Evolutionary conservation across 805 yeast genomes (phyloP).

Genomic region (Schizosaccharomyces lindneri): DNA sequence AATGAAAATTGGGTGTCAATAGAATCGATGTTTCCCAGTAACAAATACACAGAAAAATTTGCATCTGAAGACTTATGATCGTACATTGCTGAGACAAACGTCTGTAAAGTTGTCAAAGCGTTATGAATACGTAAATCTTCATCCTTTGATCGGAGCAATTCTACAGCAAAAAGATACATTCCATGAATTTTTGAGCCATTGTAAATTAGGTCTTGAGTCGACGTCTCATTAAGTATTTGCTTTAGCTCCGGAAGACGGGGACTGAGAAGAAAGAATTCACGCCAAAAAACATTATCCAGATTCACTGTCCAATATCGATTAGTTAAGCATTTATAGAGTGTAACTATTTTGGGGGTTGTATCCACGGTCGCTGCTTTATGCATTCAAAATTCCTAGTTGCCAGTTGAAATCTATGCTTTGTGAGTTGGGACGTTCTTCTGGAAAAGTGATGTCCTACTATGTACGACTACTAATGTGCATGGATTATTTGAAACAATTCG

Average conservation of each 20-base stretch:
- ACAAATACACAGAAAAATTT: neutral
- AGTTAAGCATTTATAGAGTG: neutral
- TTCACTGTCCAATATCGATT: neutral
- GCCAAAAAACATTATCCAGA: neutral
- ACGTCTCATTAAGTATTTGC: neutral
- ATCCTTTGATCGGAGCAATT: neutral
- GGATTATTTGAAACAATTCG: no score
- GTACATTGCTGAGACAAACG: neutral
- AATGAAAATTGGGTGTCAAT: neutral
- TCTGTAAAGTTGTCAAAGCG: neutral
- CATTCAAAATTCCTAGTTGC: neutral
- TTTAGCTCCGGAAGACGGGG: neutral
- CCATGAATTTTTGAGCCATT: neutral
- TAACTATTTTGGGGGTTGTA: neutral
- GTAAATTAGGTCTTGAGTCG: neutral
- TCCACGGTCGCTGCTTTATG: neutral
- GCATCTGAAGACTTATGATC: neutral
- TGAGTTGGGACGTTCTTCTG: no score
- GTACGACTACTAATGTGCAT: no score
- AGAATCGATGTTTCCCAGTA: neutral
- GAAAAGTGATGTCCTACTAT: no score
- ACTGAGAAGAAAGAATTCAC: neutral
- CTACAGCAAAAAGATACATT: neutral
- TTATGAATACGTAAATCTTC: neutral
- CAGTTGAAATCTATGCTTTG: neutral